Percentiles rank a stretch among this genome's conserved stretches.
Conservation (phyloP, 352 stramenopile genomes). For the Pythium scleroteichum region DNA sequence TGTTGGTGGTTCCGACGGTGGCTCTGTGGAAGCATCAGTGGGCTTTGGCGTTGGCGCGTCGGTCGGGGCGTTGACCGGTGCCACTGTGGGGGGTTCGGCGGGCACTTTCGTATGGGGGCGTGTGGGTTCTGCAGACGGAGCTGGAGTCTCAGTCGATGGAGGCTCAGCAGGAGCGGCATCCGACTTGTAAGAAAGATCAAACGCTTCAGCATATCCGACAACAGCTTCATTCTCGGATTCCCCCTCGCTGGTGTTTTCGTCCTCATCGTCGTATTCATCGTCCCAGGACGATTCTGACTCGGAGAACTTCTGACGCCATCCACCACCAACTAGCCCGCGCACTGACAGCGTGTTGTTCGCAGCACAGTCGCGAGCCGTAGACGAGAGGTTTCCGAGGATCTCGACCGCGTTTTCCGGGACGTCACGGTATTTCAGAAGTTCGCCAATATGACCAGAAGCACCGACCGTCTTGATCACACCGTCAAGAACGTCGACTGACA, state of each 20-base stretch:
- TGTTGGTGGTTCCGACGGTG: neutral
- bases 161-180: neutral
- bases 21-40: no score
- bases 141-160: conserved; percentile 12
- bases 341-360: conserved; percentile 24
- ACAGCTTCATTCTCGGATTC: conserved; percentile 9
- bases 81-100: neutral
- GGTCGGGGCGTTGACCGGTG: neutral
- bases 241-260: conserved; percentile 10
- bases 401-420: conserved; percentile 26
- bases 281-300: conserved; percentile 13
- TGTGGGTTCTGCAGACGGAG: neutral
- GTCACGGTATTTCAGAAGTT: conserved; percentile 25
- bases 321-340: conserved; percentile 30
- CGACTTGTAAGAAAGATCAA: conserved; percentile 26
- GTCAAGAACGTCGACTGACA: conserved; percentile 26
- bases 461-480: conserved; percentile 22
- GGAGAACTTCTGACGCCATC: conserved; percentile 30
- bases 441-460: conserved; percentile 17
- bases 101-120: neutral
- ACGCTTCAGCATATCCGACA: conserved; percentile 33
- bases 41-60: neutral
- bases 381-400: conserved; percentile 16
- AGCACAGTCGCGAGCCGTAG: conserved; percentile 24
- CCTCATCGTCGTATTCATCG: neutral